Base-by-base conservation (phyloP, 768 basidiomycete genomes). In the Sarcomyxa edulis region DNA sequence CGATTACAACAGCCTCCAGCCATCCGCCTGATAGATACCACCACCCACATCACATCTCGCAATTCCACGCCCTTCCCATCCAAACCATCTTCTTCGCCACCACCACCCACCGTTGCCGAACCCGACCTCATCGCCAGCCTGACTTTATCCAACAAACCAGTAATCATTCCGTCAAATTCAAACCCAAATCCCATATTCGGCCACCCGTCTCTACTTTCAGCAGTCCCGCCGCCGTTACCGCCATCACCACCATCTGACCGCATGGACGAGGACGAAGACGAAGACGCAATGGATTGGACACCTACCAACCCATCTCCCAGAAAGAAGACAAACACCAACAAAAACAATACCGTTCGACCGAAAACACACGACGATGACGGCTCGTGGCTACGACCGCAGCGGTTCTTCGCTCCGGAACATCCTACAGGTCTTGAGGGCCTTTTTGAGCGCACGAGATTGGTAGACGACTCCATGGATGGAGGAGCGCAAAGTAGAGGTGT, bases 371-470 rank as follows among this genome's bases (percentile, higher is more conserved):
- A 60, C 11, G 59, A 70, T 14, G 68, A 72, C 37, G 65, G 64
- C 6, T 56, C 62, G 18, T 80, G 72, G 76, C 49, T 89, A 35
- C 74, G 77, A 4, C 84, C 81, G 3, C 85, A 86, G 48, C 69
- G 72, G 10, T 89, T 87, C 53, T 89, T 87, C 47, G 73, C 83
- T 11, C 85, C 84, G 0, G 84, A 87, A 53, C 72, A 76, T 44
- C 82, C 84, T 1, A 89, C 85, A 1, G 85, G 85, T 10, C 66
- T 89, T 6, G 85, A 89, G 56, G 66, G 69, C 25, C 59, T 89
- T 11, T 81, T 88, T 44, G 78, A 78, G 40, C 66, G 64, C 44
- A 78, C 83, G 8, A 70, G 66, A 35, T 60, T 83, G 6, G 62
- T 61, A 16, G 78, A 82, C 37, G 77, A 78, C 36, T 43, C 47